Base-by-base conservation (phyloP, 352 stramenopile genomes). In the Phytophthora quininea region DNA sequence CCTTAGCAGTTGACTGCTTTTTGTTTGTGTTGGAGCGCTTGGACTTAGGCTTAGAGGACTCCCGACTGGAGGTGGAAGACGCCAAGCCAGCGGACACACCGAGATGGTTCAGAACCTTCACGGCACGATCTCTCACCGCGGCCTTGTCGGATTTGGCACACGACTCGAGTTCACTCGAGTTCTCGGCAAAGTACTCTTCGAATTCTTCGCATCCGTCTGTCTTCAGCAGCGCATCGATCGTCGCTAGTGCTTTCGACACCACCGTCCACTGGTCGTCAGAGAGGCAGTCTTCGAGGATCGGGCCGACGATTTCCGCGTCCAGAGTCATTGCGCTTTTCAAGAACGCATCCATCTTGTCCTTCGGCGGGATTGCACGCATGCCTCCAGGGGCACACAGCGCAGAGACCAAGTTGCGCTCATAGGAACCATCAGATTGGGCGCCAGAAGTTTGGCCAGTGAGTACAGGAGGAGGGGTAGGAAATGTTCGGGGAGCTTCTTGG, bases 321-420 rank as follows among this genome's bases (percentile, higher is more conserved):
- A 98, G 78, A 29, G 89, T 97, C 64, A 95, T 71, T 4, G 97
- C 87, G 19, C 87, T 92, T 66, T 95, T 89, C 52, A 97, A 74
- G 71, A 98, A 98, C 31, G 86, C 84, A 33, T 93, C 90, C 45
- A 98, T 83, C 76, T 98, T 98, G 62, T 98, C 94, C 58, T 93
- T 94, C 24, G 96, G 96, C 43, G 96, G 96, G 24, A 98, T 92
- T 35, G 96, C 91, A 63, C 97, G 97, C 92, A 98, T 98, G 29
- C 96, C 96, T 43, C 94, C 96, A 7, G 94, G 93, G 9, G 94
- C 92, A 73, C 94, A 98, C 31, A 98, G 66, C 40, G 96, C 91
- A 4, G 84, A 82, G 54, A 98, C 91, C 31, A 98, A 77, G 64
- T 97, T 97, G 42, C 91, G 92, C 74, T 98, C 96, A 66, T 98